Base-by-base conservation (phyloP, 805 yeast genomes). In the Candida broadrunensis region DNA sequence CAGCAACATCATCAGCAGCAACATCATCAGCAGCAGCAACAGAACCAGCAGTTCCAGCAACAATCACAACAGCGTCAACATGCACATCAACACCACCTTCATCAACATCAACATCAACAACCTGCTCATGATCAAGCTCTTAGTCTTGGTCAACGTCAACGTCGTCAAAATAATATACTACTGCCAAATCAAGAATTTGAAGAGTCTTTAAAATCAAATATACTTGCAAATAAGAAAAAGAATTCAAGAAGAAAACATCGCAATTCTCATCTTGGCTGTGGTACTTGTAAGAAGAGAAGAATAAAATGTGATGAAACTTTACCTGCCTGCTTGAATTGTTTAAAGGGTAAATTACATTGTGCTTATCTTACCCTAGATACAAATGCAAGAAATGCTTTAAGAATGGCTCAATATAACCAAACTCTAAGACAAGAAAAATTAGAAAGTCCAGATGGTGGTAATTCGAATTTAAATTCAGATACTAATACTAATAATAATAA, bases 211-310 rank as follows among this genome's bases (percentile, higher is more conserved):
- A 20, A 20, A 4, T 5, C 39, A 14, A 21, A 14, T 42, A 33
- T 43, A 18, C 29, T 37, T n/a, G 32, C 38, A 5, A 44, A 46
- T 15, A 38, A 48, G 51, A 67, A 63, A 56, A 71, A 70, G 54
- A 67, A 64, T 53, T 67, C 76, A 6, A 65, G 87, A 51, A 67
- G 84, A 50, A 72, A 75, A 44, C 88, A 83, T 58, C 67, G 82
- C 43, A 83, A 83, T 61, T 81, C 87, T 5, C 88, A 83, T 52
- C 55, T 77, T 38, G 91, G 93, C n/a, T 85, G 93, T 61, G 80
- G 78, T 3, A 79, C 81, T 17, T 75, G 80, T 48, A 75, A 75
- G 39, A 73, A 70, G 42, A 60, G 80, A 42, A 58, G 80, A 31
- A 74, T 75, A 54, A 74, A 74, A 46, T 75, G 80, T 52, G 76